Evolutionary conservation across 345 rosid species (phyloP).

Genomic region (Moringa oleifera): DNA sequence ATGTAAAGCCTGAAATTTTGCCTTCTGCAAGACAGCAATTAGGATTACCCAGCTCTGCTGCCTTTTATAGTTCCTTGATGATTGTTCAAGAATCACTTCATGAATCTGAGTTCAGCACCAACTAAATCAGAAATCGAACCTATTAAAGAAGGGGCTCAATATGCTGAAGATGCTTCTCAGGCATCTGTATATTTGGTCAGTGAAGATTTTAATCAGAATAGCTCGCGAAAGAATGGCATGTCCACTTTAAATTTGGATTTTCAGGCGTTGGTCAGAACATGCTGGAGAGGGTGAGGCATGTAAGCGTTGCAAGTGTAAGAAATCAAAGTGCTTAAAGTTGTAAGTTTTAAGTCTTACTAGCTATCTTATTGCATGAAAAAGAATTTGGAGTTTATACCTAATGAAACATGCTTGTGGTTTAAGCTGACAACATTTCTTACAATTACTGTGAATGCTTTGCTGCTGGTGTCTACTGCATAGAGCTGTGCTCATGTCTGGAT

Average conservation of each 20-base stretch:
- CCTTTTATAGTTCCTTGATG: no score
- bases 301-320: constrained; percentile 95
- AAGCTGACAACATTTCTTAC: constrained; percentile 28
- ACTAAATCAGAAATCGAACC: no score
- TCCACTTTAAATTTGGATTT: constrained; percentile 14
- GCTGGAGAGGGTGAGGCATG: constrained; percentile 65
- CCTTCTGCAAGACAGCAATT: no score
- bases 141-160: no score
- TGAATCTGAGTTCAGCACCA: no score
- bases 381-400: neutral
- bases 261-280: constrained; percentile 61
- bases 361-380: neutral
- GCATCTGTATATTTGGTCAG: no score
- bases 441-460: constrained; percentile 99
- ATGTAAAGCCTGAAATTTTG: no score
- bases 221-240: no score
- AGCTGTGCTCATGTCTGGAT: constrained; percentile 89
- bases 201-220: no score
- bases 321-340: constrained; percentile 97
- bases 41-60: no score
- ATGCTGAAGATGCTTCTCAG: no score
- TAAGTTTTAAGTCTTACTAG: constrained; percentile 36
- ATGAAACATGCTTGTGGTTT: neutral
- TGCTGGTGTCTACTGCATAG: constrained; percentile 93
- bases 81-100: no score